Percentiles rank a stretch among this genome's conserved stretches.
phyloP scores from a whole-genome alignment of 108 stramenopile genomes.

The Nitzschia palea region DNA sequence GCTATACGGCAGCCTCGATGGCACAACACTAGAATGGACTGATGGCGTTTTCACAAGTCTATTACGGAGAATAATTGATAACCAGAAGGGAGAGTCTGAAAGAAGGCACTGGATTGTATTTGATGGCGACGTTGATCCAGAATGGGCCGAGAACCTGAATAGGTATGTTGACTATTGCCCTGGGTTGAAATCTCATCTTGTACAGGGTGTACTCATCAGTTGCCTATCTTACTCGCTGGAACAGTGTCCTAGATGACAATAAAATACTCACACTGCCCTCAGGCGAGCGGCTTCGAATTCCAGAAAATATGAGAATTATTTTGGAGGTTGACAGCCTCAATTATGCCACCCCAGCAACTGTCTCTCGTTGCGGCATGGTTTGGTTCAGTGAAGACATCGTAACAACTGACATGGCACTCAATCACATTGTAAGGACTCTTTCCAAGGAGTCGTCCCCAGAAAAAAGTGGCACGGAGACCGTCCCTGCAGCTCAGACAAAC shows the following conservation, averaged over 20 bases:
- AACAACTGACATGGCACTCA: slow-evolving; percentile 76
- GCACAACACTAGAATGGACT: slow-evolving; percentile 99
- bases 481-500: slow-evolving; percentile 61
- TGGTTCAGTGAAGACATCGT: slow-evolving; percentile 96
- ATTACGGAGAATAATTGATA: slow-evolving; percentile 81
- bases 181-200: too few relatives aligned
- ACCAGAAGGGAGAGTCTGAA: slow-evolving; percentile 93
- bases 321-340: slow-evolving; percentile 95
- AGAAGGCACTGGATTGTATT: slow-evolving; percentile 94
- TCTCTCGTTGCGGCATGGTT: slow-evolving; percentile 97
- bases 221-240: slow-evolving; percentile 4
- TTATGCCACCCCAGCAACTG: slow-evolving; percentile 97
- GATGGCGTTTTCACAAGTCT: slow-evolving; percentile 96
- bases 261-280: slow-evolving; percentile 94
- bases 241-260: slow-evolving; percentile 95
- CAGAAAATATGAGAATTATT: slow-evolving; percentile 85
- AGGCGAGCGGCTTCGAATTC: slow-evolving; percentile 91
- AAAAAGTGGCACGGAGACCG: slow-evolving; percentile 35
- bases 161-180: too few relatives aligned
- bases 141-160: slow-evolving; percentile 84
- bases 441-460: slow-evolving; percentile 47
- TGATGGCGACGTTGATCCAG: slow-evolving; percentile 97
- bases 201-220: background rate
- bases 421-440: slow-evolving; percentile 55
- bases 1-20: slow-evolving; percentile 93